phyloP scores from a whole-genome alignment of 2,329 filamentous ascomycete species.

The Chaetomiaceae sp. region DNA sequence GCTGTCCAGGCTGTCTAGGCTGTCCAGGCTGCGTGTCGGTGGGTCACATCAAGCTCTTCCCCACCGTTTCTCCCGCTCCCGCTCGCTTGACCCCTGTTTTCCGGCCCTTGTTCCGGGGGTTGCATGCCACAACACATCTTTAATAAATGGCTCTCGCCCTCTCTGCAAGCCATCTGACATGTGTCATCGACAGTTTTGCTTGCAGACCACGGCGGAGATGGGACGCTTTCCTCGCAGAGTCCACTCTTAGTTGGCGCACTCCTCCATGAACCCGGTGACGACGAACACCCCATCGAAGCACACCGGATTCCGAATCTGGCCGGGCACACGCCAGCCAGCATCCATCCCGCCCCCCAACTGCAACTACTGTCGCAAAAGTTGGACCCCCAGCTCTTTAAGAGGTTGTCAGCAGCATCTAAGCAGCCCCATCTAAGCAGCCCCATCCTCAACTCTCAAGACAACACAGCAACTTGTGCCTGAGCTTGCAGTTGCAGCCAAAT shows the following conservation, averaged over 20 bases:
- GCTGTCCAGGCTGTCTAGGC: neutral
- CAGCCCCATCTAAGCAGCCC: too few species aligned
- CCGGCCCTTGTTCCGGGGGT: conserved; percentile 4
- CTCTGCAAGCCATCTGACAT: conserved; percentile 1
- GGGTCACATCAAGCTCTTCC: conserved; percentile 4
- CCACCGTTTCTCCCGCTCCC: conserved; percentile 12
- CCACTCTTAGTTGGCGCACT: too few species aligned
- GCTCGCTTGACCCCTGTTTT: conserved; percentile 2
- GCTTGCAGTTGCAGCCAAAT: too few species aligned
- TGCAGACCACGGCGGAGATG: neutral
- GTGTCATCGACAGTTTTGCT: neutral
- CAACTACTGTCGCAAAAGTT: too few species aligned
- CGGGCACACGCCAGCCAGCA: neutral
- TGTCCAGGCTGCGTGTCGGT: neutral
- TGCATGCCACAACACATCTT: neutral
- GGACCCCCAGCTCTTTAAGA: too few species aligned
- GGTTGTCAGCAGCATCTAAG: too few species aligned
- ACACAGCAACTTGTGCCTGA: too few species aligned
- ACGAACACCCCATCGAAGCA: neutral
- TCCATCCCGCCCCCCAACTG: neutral
- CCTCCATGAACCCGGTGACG: too few species aligned
- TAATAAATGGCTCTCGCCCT: conserved; percentile 1
- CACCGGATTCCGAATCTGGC: neutral
- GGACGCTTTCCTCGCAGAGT: neutral
- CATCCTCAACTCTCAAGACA: too few species aligned